These are phyloP conservation scores for Lignosus rhinocerotis DNA, from an alignment of 1,284 basidiomycete genomes.

Conservation along the genomic window DNA sequence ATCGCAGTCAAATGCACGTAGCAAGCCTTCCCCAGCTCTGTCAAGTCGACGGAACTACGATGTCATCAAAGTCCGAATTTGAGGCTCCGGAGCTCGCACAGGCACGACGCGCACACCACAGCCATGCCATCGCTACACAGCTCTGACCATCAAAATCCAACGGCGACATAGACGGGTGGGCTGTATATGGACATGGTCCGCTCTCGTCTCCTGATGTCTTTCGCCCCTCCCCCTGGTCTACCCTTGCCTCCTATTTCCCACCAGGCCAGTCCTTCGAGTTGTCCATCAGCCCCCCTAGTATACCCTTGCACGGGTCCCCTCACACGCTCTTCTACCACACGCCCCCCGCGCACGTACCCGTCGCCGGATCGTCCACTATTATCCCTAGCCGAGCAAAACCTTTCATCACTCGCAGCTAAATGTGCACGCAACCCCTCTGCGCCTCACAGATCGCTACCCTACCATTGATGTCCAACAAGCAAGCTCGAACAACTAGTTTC, in stretches of 20 bases:
- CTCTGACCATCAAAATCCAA: not conserved
- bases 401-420: not conserved
- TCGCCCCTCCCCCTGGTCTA: slow-evolving; percentile 3
- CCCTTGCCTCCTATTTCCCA: not conserved
- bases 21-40: not conserved
- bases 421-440: not conserved
- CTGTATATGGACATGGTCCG: not conserved
- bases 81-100: not conserved
- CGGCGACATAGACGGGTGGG: not conserved
- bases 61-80: too few relatives aligned
- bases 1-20: too few relatives aligned
- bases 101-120: not conserved
- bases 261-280: not conserved
- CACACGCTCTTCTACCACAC: slow-evolving; percentile 5
- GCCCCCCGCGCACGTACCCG: not conserved
- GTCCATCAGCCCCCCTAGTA: not conserved
- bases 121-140: not conserved
- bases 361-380: not conserved
- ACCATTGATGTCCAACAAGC: not conserved
- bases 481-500: slow-evolving; percentile 6
- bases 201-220: slow-evolving; percentile 1
- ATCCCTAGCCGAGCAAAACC: too few relatives aligned
- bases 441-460: not conserved
- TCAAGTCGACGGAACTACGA: not conserved
- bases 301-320: slow-evolving; percentile 1